Percentiles rank a stretch among this genome's conserved stretches.
Evolutionary conservation across 768 basidiomycete species (phyloP).

Genomic region (Boletus coccyginus): DNA sequence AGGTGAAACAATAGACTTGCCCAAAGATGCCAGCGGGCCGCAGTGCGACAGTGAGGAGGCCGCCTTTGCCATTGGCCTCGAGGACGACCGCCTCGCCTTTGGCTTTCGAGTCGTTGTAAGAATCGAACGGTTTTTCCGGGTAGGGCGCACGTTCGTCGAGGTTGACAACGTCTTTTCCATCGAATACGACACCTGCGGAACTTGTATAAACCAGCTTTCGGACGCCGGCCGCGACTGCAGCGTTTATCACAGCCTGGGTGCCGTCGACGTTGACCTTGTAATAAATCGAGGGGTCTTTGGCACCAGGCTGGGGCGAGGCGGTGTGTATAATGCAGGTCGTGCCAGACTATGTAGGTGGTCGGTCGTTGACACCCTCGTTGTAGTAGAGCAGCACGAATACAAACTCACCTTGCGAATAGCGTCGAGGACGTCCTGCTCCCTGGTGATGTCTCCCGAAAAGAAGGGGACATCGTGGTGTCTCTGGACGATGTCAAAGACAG

Average conservation of each 20-base stretch:
- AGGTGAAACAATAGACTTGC: constrained; percentile 40
- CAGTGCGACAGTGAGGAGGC: constrained; percentile 84
- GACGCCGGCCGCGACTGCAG: constrained; percentile 69
- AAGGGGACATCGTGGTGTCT: constrained; percentile 85
- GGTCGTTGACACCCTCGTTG: not conserved
- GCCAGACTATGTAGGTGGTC: constrained; percentile 49
- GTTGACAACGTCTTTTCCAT: constrained; percentile 75
- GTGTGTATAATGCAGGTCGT: constrained; percentile 95
- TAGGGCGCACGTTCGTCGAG: constrained; percentile 84
- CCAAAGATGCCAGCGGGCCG: constrained; percentile 96
- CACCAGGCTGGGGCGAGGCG: constrained; percentile 77
- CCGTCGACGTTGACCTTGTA: constrained; percentile 94
- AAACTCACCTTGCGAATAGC: constrained; percentile 69
- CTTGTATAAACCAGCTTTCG: constrained; percentile 92
- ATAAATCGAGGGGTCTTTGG: constrained; percentile 68
- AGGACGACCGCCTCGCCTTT: constrained; percentile 83
- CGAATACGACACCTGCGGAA: constrained; percentile 88
- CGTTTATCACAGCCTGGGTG: constrained; percentile 79
- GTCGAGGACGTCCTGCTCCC: constrained; percentile 63
- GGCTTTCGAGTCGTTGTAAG: constrained; percentile 93
- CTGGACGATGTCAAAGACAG: constrained; percentile 91
- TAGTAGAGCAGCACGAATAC: not conserved
- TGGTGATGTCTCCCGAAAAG: constrained; percentile 86
- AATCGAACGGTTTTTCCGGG: constrained; percentile 75
- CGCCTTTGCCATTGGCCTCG: constrained; percentile 80